Percentiles rank a stretch among this genome's conserved stretches.
These are phyloP conservation scores for Daldinia decipiens DNA, from an alignment of 495 filamentous ascomycete species.

Conservation along the genomic window DNA sequence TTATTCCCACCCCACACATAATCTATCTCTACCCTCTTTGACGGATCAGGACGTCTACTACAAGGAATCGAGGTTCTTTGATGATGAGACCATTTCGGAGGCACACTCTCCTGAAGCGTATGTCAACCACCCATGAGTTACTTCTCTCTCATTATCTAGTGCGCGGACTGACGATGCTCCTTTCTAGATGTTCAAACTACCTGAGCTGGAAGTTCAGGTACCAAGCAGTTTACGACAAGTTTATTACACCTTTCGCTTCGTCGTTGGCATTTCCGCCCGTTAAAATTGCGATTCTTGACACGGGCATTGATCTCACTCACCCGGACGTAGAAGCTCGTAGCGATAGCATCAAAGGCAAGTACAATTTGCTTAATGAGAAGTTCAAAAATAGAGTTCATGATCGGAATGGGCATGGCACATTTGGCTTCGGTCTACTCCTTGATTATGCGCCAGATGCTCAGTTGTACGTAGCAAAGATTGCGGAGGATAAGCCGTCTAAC, in stretches of 20 bases:
- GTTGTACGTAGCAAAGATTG: not conserved
- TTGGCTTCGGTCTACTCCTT: not conserved
- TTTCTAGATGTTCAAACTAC: not conserved
- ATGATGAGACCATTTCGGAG: not conserved
- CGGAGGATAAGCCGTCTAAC: not conserved
- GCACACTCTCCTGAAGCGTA: not conserved
- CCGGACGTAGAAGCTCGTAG: not conserved
- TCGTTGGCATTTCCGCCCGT: not conserved
- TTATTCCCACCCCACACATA: not conserved
- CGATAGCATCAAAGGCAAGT: not conserved
- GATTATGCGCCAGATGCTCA: not conserved
- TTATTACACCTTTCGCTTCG: not conserved
- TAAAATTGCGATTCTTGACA: constrained; percentile 1
- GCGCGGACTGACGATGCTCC: not conserved
- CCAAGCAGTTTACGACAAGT: not conserved
- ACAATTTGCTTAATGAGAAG: not conserved
- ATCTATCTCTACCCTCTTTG: not conserved
- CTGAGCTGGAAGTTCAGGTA: not conserved
- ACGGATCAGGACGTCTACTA: not conserved
- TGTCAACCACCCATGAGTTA: not conserved
- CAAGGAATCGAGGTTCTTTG: constrained; percentile 1
- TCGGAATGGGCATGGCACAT: not conserved
- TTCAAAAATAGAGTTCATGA: not conserved
- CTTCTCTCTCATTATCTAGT: not conserved
- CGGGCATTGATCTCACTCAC: not conserved